Percentiles rank a stretch among this genome's conserved stretches.
phyloP scores from a whole-genome alignment of 2,329 filamentous ascomycete species.

The Fusarium guadeloupense region DNA sequence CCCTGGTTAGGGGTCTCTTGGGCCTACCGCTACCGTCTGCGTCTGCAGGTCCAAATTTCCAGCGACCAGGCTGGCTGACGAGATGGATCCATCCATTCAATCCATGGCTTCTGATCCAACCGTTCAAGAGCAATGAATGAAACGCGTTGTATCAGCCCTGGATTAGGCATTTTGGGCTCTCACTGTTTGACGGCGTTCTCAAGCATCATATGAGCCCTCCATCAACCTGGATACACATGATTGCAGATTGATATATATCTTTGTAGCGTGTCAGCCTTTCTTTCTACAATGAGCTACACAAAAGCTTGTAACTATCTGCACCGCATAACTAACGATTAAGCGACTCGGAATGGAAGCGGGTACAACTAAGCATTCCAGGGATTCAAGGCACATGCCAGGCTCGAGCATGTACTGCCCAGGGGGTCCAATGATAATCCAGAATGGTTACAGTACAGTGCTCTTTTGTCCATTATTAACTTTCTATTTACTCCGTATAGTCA shows the following conservation, averaged over 20 bases:
- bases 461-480: no score
- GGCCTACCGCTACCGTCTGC: no score
- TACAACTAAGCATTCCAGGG: constrained; percentile 14
- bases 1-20: constrained; percentile 41
- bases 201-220: constrained; percentile 15
- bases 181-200: constrained; percentile 15
- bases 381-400: constrained; percentile 29
- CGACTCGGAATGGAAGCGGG: constrained; percentile 1
- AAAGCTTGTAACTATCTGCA: background rate
- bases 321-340: background rate
- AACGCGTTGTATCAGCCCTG: constrained; percentile 30
- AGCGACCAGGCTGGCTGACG: constrained; percentile 24
- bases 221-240: background rate
- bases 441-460: no score
- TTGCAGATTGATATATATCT: background rate
- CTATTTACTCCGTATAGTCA: no score
- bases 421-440: no score
- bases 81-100: constrained; percentile 10
- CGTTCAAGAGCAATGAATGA: constrained; percentile 29
- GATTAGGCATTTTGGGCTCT: constrained; percentile 25
- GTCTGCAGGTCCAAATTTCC: constrained; percentile 45
- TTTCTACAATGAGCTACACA: background rate
- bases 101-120: constrained; percentile 30
- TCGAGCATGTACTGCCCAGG: background rate
- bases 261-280: background rate